These are phyloP conservation scores for Penicillium fimorum DNA, from an alignment of 495 filamentous ascomycete species.

Conservation along the genomic window DNA sequence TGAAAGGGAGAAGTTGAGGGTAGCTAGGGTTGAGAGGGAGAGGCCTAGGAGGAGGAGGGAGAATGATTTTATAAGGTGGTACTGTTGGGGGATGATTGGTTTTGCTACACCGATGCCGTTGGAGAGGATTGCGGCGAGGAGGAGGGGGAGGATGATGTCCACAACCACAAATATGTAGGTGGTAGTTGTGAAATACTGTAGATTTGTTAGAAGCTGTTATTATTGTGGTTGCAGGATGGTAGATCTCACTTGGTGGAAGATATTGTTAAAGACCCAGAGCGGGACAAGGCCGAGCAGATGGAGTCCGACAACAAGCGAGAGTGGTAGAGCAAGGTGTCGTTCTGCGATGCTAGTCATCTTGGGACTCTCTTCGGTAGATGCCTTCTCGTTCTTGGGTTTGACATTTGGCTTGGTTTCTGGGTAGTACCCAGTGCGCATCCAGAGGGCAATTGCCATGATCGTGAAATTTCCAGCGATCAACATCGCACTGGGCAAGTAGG, in stretches of 20 bases:
- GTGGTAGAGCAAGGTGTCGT: conserved; percentile 73
- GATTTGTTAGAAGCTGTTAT: conserved; percentile 21
- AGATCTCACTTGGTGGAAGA: conserved; percentile 58
- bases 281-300: conserved; percentile 82
- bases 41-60: conserved; percentile 88
- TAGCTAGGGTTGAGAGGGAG: conserved; percentile 87
- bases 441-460: conserved; percentile 89
- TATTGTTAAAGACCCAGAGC: conserved; percentile 82
- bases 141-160: conserved; percentile 53
- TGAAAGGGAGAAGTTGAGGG: conserved; percentile 92
- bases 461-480: conserved; percentile 90
- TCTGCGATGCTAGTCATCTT: conserved; percentile 49
- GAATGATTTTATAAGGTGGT: conserved; percentile 80
- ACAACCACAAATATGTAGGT: conserved; percentile 56
- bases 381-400: conserved; percentile 26
- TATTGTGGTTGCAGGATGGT: conserved; percentile 3
- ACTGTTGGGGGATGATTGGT: conserved; percentile 63
- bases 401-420: conserved; percentile 24
- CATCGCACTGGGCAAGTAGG: conserved; percentile 96
- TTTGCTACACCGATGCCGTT: conserved; percentile 46
- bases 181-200: conserved; percentile 53
- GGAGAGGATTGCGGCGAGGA: conserved; percentile 56
- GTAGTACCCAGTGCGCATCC: conserved; percentile 75
- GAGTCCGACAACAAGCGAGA: conserved; percentile 65
- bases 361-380: conserved; percentile 17